phyloP scores from a whole-genome alignment of 1,139 yeast species.

The Pneumocystis sp. region DNA sequence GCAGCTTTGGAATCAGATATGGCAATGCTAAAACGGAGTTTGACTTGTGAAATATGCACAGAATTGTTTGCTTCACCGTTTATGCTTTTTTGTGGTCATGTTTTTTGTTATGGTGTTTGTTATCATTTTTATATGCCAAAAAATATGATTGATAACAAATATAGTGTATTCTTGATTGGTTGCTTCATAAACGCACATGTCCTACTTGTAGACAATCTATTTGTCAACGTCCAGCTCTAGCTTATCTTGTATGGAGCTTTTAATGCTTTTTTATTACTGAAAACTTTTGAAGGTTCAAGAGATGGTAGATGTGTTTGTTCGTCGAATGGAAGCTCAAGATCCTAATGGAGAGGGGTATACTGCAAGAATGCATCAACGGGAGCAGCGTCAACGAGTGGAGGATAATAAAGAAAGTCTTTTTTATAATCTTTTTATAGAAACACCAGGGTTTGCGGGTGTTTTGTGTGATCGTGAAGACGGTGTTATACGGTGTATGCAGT shows the following conservation, averaged over 20 bases:
- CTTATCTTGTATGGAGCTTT: background rate
- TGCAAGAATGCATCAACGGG: background rate
- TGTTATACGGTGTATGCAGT: slow-evolving; percentile 8
- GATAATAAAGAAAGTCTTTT: slow-evolving; percentile 4
- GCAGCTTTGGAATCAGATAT: background rate
- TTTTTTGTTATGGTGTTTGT: slow-evolving; percentile 5
- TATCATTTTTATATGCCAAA: background rate
- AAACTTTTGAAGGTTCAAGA: slow-evolving; percentile 1
- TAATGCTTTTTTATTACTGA: background rate
- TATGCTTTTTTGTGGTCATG: slow-evolving; percentile 7
- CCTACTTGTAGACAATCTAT: slow-evolving; percentile 8
- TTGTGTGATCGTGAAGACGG: slow-evolving; percentile 5
- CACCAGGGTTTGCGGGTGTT: background rate
- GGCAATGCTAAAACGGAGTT: background rate
- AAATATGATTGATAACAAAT: background rate
- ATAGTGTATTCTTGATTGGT: slow-evolving; percentile 8
- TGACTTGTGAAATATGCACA: slow-evolving; percentile 8
- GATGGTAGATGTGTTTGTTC: slow-evolving; percentile 3
- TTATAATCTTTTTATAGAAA: slow-evolving; percentile 4
- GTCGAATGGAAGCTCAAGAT: background rate
- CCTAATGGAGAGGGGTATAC: slow-evolving; percentile 3
- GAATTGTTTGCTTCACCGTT: slow-evolving; percentile 6
- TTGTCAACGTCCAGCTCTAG: slow-evolving; percentile 1
- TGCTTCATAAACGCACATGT: slow-evolving; percentile 6
- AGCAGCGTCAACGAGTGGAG: slow-evolving; percentile 1